phyloP scores from a whole-genome alignment of 192 early-diverging fungal genomes.

The Phlyctochytrium arcticum region DNA sequence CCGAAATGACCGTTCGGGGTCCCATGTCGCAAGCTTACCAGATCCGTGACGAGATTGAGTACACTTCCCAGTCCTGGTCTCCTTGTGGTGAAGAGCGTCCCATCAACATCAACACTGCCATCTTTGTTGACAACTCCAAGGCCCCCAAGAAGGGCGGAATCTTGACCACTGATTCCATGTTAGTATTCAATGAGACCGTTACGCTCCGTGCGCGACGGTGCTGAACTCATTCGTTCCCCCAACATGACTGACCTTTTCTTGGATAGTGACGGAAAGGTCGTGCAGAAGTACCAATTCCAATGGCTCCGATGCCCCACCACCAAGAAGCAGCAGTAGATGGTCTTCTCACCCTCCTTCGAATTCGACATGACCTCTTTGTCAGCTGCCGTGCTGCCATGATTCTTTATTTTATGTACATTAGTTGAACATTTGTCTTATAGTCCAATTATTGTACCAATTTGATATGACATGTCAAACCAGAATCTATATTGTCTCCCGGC shows the following conservation, averaged over 20 bases:
- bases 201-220: no score
- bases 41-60: constrained; percentile 9
- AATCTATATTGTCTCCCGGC: no score
- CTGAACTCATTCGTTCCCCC: no score
- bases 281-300: constrained; percentile 16
- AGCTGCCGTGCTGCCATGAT: no score
- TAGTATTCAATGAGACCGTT: no score
- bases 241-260: neutral
- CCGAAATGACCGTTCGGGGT: constrained; percentile 3
- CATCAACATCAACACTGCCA: constrained; percentile 27
- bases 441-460: no score
- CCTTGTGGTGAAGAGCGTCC: constrained; percentile 12
- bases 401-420: no score
- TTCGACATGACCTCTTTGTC: no score
- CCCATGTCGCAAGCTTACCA: constrained; percentile 18
- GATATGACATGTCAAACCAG: no score
- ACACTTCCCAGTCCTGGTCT: constrained; percentile 21
- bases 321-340: no score
- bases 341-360: no score
- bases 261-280: constrained; percentile 21
- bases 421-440: no score
- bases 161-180: constrained; percentile 29
- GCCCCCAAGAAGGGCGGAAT: neutral
- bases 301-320: constrained; percentile 15
- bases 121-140: constrained; percentile 24